Base-by-base conservation (phyloP, 257 asterid species). In the Solanum ahanhuiri region DNA sequence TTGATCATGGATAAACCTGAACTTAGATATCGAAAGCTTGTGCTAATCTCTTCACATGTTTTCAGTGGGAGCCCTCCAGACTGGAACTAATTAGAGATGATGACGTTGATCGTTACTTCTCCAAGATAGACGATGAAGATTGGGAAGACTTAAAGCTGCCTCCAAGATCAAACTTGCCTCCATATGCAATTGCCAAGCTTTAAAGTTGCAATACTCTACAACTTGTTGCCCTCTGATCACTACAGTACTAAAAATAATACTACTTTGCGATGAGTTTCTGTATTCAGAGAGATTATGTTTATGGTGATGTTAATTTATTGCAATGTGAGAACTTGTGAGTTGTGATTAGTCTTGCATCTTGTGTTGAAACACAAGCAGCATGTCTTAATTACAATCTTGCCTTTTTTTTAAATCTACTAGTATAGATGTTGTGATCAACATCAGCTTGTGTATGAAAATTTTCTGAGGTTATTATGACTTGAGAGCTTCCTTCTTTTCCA, bases 131-230 rank as follows among this genome's bases (percentile, higher is more conserved):
- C 5, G 94, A 92, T 33, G 87, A 70, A 35, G 95, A 83, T 39
- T 92, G 94, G 95, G 95, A 91, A 85, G 97, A 94, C 87, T 69
- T 93, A 89, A 77, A 92, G 57, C 92, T 93, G 51, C 91, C 93
- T 4, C 82, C 87, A 18, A 90, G 89, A 71, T 71, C 90, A 57
- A 84, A 87, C 22, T 70, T 93, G 37, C 87, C 88, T 71, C 82
- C 92, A 51, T 89, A 89, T 82, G 96, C 95, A 86, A 82, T 92
- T 86, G 94, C 97, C 35, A 93, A 94, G 69, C 94, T 94, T 69
- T 94, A 92, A 75, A 39, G 45, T 33, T 71, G 48, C 81, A 33
- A 34, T 33, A 71, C 28, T 71, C 14, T 70, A 34, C 25, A 70
- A 1, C 39, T 33, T 34, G 81, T 34, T 71, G 9, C 48, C 28